These are phyloP conservation scores for Pseudocohnilembus persalinus DNA, from an alignment of 169 alveolate species.

Conservation along the genomic window DNA sequence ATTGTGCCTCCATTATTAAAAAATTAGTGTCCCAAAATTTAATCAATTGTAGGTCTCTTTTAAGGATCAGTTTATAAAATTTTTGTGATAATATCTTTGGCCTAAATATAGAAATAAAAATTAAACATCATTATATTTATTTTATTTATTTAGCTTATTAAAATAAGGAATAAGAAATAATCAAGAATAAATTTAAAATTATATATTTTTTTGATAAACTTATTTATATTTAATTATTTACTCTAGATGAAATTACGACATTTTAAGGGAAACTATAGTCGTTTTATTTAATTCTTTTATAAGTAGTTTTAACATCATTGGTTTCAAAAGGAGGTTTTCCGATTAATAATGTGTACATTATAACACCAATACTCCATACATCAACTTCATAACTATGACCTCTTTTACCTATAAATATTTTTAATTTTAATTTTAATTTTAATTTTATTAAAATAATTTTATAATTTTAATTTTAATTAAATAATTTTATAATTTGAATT, in stretches of 20 bases:
- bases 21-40: slow-evolving; percentile 70
- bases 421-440: too few relatives aligned
- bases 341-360: slow-evolving; percentile 60
- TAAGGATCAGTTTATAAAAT: slow-evolving; percentile 71
- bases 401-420: slow-evolving; percentile 4
- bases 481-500: too few relatives aligned
- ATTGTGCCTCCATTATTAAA: slow-evolving; percentile 58
- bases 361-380: slow-evolving; percentile 80
- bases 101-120: slow-evolving; percentile 12
- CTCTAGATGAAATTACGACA: slow-evolving; percentile 64
- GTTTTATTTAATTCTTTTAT: slow-evolving; percentile 79
- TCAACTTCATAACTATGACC: slow-evolving; percentile 81
- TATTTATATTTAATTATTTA: too few relatives aligned
- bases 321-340: slow-evolving; percentile 88
- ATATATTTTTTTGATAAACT: too few relatives aligned
- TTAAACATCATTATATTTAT: too few relatives aligned
- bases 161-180: too few relatives aligned
- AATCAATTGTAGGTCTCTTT: slow-evolving; percentile 69
- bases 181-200: too few relatives aligned
- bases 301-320: slow-evolving; percentile 80
- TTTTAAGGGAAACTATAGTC: slow-evolving; percentile 79
- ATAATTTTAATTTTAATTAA: too few relatives aligned
- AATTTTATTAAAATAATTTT: too few relatives aligned
- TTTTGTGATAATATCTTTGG: slow-evolving; percentile 61
- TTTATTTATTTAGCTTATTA: too few relatives aligned